phyloP scores from a whole-genome alignment of 805 yeast species.

The Pichia rugopelliculosa region DNA sequence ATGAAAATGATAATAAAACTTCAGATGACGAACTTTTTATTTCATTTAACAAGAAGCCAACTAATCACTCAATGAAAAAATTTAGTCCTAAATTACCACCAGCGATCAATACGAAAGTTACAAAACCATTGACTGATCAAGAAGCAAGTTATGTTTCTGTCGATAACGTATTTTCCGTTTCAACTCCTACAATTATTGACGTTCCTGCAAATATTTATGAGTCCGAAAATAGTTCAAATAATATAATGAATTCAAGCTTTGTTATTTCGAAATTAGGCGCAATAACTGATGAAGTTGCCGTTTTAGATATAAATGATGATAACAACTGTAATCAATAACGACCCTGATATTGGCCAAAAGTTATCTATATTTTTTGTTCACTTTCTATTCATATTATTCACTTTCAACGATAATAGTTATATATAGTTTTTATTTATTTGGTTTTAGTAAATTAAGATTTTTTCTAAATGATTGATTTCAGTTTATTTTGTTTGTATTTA shows the following conservation, averaged over 20 bases:
- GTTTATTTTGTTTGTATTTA: no score
- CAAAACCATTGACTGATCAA: no score
- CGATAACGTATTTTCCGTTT: not conserved
- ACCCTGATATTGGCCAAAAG: no score
- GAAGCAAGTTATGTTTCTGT: not conserved
- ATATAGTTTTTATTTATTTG: no score
- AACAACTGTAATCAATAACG: not conserved
- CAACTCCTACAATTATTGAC: conserved; percentile 11
- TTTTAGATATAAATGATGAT: conserved; percentile 2
- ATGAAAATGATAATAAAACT: conserved; percentile 2
- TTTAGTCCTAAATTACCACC: not conserved
- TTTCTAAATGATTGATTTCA: no score
- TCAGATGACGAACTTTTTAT: conserved; percentile 11
- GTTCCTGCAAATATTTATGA: conserved; percentile 12
- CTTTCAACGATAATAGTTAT: no score
- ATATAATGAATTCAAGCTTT: not conserved
- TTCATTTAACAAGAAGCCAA: conserved; percentile 4
- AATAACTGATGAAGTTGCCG: conserved; percentile 6
- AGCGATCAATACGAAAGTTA: not conserved
- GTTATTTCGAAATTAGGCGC: not conserved
- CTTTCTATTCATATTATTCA: no score
- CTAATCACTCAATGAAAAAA: not conserved
- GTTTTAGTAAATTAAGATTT: not conserved
- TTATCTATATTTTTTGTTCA: no score
- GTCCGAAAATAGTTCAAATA: not conserved